phyloP scores from a whole-genome alignment of 2,329 filamentous ascomycete genomes.

The Ascochyta clinopodiicola region DNA sequence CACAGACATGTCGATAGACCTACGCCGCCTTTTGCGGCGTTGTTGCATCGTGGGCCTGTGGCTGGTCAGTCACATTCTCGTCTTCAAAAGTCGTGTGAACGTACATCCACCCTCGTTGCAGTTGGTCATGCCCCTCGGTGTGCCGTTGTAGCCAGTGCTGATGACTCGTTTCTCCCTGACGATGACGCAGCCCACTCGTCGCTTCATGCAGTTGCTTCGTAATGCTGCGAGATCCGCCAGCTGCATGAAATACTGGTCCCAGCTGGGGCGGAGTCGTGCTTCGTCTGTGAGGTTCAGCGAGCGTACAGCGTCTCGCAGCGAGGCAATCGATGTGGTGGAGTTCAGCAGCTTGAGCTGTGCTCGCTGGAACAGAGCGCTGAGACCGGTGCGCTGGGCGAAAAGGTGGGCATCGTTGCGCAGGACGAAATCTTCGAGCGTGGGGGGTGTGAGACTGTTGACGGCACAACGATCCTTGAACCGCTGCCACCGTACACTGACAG shows the following conservation, averaged over 20 bases:
- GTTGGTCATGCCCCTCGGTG: slow-evolving; percentile 86
- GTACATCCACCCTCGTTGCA: slow-evolving; percentile 90
- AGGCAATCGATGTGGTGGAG: slow-evolving; percentile 72
- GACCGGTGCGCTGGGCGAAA: slow-evolving; percentile 69
- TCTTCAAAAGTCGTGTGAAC: slow-evolving; percentile 11
- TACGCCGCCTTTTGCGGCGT: slow-evolving; percentile 71
- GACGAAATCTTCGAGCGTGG: slow-evolving; percentile 65
- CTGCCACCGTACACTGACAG: slow-evolving; percentile 81
- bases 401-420: slow-evolving; percentile 75
- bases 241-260: slow-evolving; percentile 99
- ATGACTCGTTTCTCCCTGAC: slow-evolving; percentile 87
- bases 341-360: slow-evolving; percentile 89
- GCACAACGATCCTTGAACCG: slow-evolving; percentile 71
- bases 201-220: slow-evolving; percentile 97
- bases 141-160: slow-evolving; percentile 96
- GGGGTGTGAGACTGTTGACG: slow-evolving; percentile 56
- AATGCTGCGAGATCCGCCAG: slow-evolving; percentile 90
- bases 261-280: slow-evolving; percentile 82
- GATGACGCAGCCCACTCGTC: slow-evolving; percentile 91
- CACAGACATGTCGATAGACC: slow-evolving; percentile 88
- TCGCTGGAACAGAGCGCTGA: slow-evolving; percentile 78
- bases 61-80: not conserved
- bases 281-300: slow-evolving; percentile 78
- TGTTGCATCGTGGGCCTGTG: slow-evolving; percentile 75
- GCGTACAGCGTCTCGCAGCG: slow-evolving; percentile 75